phyloP scores from a whole-genome alignment of 495 filamentous ascomycete species.

The Penicillium parvum region DNA sequence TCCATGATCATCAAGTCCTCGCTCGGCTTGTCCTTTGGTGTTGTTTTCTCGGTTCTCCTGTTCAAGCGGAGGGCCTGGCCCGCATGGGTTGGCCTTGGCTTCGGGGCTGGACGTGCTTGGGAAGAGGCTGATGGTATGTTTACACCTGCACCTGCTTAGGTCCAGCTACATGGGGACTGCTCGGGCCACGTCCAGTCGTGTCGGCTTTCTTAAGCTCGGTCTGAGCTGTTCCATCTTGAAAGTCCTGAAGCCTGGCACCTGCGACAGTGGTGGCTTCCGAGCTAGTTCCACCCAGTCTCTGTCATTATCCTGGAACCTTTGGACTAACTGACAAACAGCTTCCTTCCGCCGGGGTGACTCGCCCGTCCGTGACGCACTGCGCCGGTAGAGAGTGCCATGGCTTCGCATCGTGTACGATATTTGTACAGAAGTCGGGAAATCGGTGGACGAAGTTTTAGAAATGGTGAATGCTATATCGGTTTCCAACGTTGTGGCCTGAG shows the following conservation, averaged over 20 bases:
- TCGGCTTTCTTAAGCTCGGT: background rate
- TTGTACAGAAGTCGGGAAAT: constrained; percentile 34
- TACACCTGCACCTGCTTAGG: constrained; percentile 6
- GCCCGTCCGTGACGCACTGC: constrained; percentile 42
- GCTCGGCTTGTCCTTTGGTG: constrained; percentile 89
- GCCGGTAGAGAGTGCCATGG: constrained; percentile 29
- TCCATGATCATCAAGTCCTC: constrained; percentile 92
- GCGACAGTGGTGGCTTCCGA: background rate
- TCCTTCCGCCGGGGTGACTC: constrained; percentile 47
- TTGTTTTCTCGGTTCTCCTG: constrained; percentile 95
- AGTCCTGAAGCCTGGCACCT: background rate
- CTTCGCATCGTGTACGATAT: constrained; percentile 41
- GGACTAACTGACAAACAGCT: constrained; percentile 28
- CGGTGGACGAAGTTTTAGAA: constrained; percentile 2
- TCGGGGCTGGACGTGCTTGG: constrained; percentile 93
- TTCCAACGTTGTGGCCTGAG: constrained; percentile 1
- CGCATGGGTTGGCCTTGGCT: constrained; percentile 84
- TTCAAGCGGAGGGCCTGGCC: constrained; percentile 98
- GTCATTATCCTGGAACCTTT: background rate
- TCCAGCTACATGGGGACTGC: background rate
- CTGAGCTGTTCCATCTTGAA: background rate
- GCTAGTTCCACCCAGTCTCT: background rate
- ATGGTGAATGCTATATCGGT: constrained; percentile 13
- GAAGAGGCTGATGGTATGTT: constrained; percentile 67
- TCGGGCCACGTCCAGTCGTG: background rate